Evolutionary conservation across 2,329 filamentous ascomycete genomes (phyloP), one percentile per base, ranked within the genome.

Genomic region (Botrytis deweyae): DNA sequence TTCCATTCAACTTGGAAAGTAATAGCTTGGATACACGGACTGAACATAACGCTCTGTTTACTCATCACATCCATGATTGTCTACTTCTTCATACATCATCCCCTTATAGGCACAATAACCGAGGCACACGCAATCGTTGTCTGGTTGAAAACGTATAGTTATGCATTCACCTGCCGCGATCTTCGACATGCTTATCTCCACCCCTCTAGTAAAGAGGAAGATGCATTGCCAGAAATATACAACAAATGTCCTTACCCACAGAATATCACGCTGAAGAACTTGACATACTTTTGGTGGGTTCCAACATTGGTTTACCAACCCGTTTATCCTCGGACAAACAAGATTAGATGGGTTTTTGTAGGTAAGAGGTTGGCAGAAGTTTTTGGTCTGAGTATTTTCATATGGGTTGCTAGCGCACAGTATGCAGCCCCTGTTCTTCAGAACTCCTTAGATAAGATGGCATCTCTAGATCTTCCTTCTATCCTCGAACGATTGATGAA

Each of bases 221-320:
- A 90, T 64, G 87, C 89, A 38, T 85, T 98, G 6, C 96, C 96
- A 0, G 90, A 93, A 55, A 86, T 98, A 38, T 99, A 98, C 84
- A 86, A 87, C 20, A 81, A 89, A 72, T 97, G 94, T 79, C 93
- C 95, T 0, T 99, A 99, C 81, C 96, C 96, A 0, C 84, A 89
- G 66, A 99, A 98, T 82, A 93, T 99, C 82, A 97, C 94, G 4
- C 87, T 98, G 78, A 84, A 87, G 69, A 99, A 98, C 81, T 85
- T 99, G 40, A 89, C 89, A 74, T 99, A 98, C 84, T 99, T 99
- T 82, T 98, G 96, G 95, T 95, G 95, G 91, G 96, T 95, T 0
- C 96, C 96, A 0, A 99, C 96, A 0, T 87, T 99, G 70, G 92
- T 98, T 63, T 99, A 99, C 82, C 96, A 99, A 84, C 96, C 96